Conservation (phyloP, 2,329 filamentous ascomycete genomes). For the Zalaria sp. region DNA sequence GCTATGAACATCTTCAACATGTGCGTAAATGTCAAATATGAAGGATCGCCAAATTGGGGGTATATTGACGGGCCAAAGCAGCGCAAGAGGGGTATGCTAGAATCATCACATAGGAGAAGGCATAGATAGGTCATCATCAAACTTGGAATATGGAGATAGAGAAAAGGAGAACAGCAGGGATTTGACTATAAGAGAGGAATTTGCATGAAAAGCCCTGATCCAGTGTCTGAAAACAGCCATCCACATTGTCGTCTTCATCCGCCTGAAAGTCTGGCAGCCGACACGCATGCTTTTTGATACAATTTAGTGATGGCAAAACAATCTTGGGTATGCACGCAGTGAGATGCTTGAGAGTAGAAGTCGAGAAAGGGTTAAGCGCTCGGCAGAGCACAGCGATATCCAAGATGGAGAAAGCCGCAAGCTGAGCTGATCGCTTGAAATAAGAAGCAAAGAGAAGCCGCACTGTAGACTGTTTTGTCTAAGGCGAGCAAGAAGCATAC, state of each 20-base stretch:
- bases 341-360: neutral
- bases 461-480: neutral
- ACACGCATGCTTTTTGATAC: neutral
- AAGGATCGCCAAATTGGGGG: no score
- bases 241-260: no score
- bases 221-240: no score
- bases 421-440: neutral
- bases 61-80: no score
- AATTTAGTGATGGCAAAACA: neutral
- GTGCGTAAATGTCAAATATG: no score
- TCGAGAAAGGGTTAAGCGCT: neutral
- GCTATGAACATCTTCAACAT: no score
- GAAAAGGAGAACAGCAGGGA: neutral
- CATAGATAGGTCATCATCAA: no score
- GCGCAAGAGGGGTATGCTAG: no score
- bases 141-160: neutral
- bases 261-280: neutral
- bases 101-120: no score
- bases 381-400: neutral
- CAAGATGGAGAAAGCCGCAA: no score
- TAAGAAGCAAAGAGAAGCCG: neutral
- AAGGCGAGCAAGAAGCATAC: neutral
- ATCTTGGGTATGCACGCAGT: neutral
- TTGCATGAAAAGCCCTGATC: no score
- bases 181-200: neutral